Evolutionary conservation across 1,284 basidiomycete species (phyloP).

Genomic region (Irpex sp.): DNA sequence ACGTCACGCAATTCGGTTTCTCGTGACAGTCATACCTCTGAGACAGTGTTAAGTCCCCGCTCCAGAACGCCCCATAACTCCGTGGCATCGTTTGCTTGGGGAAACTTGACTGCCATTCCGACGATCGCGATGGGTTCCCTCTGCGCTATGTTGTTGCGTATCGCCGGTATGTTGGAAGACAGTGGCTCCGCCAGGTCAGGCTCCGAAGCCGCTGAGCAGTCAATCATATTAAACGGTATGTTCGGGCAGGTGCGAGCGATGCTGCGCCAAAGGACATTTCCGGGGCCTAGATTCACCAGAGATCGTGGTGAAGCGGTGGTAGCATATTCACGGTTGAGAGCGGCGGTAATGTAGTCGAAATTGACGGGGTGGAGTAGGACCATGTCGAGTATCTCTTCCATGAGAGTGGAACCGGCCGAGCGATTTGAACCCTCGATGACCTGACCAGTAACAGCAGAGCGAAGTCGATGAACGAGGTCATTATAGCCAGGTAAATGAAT

Average conservation of each 20-base stretch:
- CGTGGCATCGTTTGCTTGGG: constrained; percentile 45
- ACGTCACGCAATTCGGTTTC: neutral
- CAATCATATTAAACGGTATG: constrained; percentile 22
- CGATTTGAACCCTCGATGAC: constrained; percentile 22
- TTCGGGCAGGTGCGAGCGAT: constrained; percentile 34
- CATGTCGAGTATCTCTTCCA: constrained; percentile 54
- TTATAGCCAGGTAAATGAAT: constrained; percentile 47
- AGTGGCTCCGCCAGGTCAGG: neutral
- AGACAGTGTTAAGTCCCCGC: constrained; percentile 52
- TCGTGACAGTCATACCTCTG: constrained; percentile 41
- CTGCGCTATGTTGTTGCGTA: constrained; percentile 17
- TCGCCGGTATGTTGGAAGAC: neutral
- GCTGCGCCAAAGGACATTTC: constrained; percentile 39
- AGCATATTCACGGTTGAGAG: constrained; percentile 24
- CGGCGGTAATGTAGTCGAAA: constrained; percentile 43
- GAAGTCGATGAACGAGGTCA: constrained; percentile 42
- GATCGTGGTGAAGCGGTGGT: constrained; percentile 21
- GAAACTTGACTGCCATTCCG: constrained; percentile 67
- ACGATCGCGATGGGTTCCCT: constrained; percentile 64
- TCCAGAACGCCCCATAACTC: constrained; percentile 59
- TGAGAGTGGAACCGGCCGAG: constrained; percentile 30
- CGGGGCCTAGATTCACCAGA: constrained; percentile 57
- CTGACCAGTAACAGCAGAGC: constrained; percentile 46
- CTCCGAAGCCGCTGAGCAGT: constrained; percentile 24
- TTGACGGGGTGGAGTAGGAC: constrained; percentile 52